These are phyloP conservation scores for Blastobotrys proliferans DNA, from an alignment of 1,139 yeast genomes.

Conservation along the genomic window DNA sequence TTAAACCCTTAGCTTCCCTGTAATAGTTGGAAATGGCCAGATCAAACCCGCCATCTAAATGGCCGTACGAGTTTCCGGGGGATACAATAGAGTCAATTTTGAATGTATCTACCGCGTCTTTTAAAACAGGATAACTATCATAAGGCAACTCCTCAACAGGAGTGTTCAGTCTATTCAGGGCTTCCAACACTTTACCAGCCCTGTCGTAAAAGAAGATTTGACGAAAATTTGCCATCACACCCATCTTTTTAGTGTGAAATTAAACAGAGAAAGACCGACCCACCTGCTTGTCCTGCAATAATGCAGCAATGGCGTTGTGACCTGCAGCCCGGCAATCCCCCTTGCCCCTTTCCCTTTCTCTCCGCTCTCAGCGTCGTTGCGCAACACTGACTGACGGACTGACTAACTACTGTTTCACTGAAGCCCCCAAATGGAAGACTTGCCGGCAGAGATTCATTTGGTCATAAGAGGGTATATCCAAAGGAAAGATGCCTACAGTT, in stretches of 20 bases:
- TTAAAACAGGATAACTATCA: conserved; percentile 9
- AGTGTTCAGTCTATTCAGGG: conserved; percentile 8
- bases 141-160: conserved; percentile 14
- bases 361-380: too few relatives aligned
- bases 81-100: conserved; percentile 40
- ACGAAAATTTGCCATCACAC: too few relatives aligned
- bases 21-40: conserved; percentile 39
- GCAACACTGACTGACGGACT: too few relatives aligned
- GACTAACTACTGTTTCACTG: too few relatives aligned
- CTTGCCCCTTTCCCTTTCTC: too few relatives aligned
- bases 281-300: too few relatives aligned
- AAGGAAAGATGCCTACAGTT: neutral
- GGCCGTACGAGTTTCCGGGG: conserved; percentile 52
- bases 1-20: conserved; percentile 16
- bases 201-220: conserved; percentile 14
- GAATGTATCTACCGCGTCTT: conserved; percentile 15
- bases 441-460: conserved; percentile 4
- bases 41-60: conserved; percentile 52
- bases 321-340: too few relatives aligned
- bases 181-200: conserved; percentile 7
- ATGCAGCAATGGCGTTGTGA: too few relatives aligned
- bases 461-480: conserved; percentile 3
- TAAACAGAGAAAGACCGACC: too few relatives aligned
- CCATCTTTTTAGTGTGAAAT: too few relatives aligned
- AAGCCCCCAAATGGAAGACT: conserved; percentile 6